phyloP scores from a whole-genome alignment of 1,139 yeast species.

The Hansenula lynferdii region DNA sequence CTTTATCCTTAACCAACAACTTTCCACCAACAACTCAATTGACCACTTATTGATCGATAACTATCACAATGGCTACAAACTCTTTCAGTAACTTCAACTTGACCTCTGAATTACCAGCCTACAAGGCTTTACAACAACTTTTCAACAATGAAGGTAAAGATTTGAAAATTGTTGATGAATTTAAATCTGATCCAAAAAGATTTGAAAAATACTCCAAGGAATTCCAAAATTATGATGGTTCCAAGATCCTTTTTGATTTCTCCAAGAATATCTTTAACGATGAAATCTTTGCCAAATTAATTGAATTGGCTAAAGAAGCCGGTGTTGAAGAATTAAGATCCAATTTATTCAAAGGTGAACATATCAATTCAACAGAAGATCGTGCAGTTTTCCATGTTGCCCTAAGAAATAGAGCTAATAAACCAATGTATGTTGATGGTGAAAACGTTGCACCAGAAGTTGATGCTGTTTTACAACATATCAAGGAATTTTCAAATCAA shows the following conservation, averaged over 20 bases:
- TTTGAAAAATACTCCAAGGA: conserved; percentile 72
- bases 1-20: too few relatives aligned
- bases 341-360: conserved; percentile 86
- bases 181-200: conserved; percentile 67
- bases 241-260: conserved; percentile 88
- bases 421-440: conserved; percentile 86
- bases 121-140: conserved; percentile 70
- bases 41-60: not conserved
- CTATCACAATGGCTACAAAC: not conserved
- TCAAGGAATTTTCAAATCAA: conserved; percentile 88
- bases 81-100: conserved; percentile 41
- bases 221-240: conserved; percentile 78
- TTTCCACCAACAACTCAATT: not conserved
- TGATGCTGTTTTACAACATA: conserved; percentile 84
- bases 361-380: conserved; percentile 92
- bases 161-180: conserved; percentile 67
- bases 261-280: conserved; percentile 91
- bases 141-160: conserved; percentile 63
- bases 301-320: conserved; percentile 86
- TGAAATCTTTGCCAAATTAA: conserved; percentile 61
- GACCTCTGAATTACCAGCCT: conserved; percentile 76
- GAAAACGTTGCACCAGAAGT: conserved; percentile 86
- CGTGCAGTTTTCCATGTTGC: conserved; percentile 98
- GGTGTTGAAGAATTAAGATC: conserved; percentile 84
- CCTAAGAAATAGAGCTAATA: conserved; percentile 83